phyloP scores from a whole-genome alignment of 371 early-diverging fungal genomes.

The Apophysomyces elegans region DNA sequence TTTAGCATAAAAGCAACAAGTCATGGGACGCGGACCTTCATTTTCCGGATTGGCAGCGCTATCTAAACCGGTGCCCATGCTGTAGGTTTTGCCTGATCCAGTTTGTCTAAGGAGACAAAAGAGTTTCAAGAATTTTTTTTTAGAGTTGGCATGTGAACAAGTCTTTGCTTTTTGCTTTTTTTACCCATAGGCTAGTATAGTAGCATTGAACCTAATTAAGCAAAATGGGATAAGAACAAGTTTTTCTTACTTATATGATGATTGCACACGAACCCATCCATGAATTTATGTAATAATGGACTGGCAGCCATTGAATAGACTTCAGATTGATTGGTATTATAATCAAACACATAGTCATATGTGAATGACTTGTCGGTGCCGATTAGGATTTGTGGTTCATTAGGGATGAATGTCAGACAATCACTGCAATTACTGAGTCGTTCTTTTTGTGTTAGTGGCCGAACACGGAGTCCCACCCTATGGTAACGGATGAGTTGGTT shows the following conservation, averaged over 20 bases:
- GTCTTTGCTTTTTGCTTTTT: constrained; percentile 24
- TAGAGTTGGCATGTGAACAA: constrained; percentile 17
- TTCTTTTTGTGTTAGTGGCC: constrained; percentile 80
- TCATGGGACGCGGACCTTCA: constrained; percentile 33
- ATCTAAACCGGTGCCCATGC: constrained; percentile 56
- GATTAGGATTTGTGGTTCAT: constrained; percentile 64
- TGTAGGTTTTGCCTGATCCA: constrained; percentile 63
- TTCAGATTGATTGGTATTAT: constrained; percentile 63
- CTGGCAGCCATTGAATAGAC: constrained; percentile 72
- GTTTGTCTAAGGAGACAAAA: constrained; percentile 41
- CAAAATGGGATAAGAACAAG: constrained; percentile 3
- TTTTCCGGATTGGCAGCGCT: constrained; percentile 36
- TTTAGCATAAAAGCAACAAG: constrained; percentile 14
- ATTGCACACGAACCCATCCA: constrained; percentile 76
- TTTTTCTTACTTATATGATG: constrained; percentile 1
- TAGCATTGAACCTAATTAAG: constrained; percentile 75
- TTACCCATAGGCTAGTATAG: constrained; percentile 95
- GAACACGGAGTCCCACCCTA: constrained; percentile 81
- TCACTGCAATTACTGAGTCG: constrained; percentile 64
- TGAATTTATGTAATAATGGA: constrained; percentile 79
- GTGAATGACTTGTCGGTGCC: constrained; percentile 75
- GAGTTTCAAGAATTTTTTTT: constrained; percentile 65
- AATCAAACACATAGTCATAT: constrained; percentile 84
- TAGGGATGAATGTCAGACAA: constrained; percentile 67
- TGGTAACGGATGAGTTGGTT: constrained; percentile 2